phyloP scores from a whole-genome alignment of 2,329 filamentous ascomycete species.

The Penicillium janthinellum region DNA sequence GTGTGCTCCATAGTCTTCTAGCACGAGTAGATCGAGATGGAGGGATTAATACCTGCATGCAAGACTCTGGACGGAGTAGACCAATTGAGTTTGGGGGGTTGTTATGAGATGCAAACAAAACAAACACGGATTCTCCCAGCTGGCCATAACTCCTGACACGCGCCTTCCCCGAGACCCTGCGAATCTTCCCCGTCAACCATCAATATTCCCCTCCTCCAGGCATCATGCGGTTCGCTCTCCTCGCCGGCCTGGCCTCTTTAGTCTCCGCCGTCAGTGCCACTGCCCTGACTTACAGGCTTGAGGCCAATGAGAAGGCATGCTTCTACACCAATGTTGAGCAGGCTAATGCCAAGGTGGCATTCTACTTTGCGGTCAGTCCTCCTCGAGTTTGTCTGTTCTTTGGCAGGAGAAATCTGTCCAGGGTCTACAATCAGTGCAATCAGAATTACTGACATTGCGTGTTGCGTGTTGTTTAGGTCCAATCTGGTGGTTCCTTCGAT shows the following conservation, averaged over 20 bases:
- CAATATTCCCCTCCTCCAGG: slow-evolving; percentile 15
- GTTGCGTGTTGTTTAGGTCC: slow-evolving; percentile 62
- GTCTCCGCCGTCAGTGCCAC: slow-evolving; percentile 76
- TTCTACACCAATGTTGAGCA: slow-evolving; percentile 84
- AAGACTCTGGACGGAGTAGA: background rate
- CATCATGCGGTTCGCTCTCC: slow-evolving; percentile 67
- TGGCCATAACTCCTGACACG: slow-evolving; percentile 38
- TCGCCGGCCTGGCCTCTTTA: slow-evolving; percentile 70
- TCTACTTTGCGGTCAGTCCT: slow-evolving; percentile 89
- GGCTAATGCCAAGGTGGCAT: slow-evolving; percentile 85
- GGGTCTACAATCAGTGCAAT: background rate
- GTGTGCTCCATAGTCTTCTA: slow-evolving; percentile 8
- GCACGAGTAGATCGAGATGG: slow-evolving; percentile 12
- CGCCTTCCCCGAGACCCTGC: slow-evolving; percentile 18
- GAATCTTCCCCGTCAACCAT: slow-evolving; percentile 14
- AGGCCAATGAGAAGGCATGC: slow-evolving; percentile 90
- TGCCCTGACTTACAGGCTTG: slow-evolving; percentile 89
- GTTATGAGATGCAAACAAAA: slow-evolving; percentile 36
- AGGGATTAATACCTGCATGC: background rate
- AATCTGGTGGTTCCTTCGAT: slow-evolving; percentile 98
- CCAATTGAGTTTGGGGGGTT: slow-evolving; percentile 1
- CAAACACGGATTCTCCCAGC: slow-evolving; percentile 37
- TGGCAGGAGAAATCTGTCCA: background rate
- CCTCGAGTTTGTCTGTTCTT: background rate
- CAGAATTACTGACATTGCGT: slow-evolving; percentile 7